Evolutionary conservation across 2,329 filamentous ascomycete species (phyloP), one percentile per base, ranked within the genome.

Genomic region (Ophiostoma ulmi): DNA sequence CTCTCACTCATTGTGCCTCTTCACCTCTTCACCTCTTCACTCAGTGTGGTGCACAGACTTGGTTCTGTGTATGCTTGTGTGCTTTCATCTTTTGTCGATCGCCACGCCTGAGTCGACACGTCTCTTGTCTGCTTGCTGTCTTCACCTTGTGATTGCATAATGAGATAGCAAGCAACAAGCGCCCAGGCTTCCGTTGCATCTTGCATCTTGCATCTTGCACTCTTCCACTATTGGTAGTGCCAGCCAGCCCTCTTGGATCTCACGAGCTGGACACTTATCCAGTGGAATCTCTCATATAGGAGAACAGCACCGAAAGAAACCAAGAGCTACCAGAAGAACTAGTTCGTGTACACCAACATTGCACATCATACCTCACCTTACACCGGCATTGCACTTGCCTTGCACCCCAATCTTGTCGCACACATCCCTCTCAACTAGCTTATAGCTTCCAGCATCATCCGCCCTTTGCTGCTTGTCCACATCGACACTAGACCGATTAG

Each of bases 81-180:
- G 20, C 38, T 22, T 39, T n/a, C 61, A n/a, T 17, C 17, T 2
- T 20, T 64, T 17, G 61, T 38, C 61, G 61, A 39, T 38, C n/a
- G 35, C 11, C 61, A 65, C 20, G 20, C 39, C 31, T 65, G 36
- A 39, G 36, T 22, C n/a, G 63, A 65, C 36, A 65, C 63, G 58
- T 36, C 58, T 63, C 61, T 61, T 58, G 61, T 31, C 52, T 26
- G 55, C 36, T 48, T 39, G 5, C 22, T 39, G 13, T 69, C 22
- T 67, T 69, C 61, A 69, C 67, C 67, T 58, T 58, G 67, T 22
- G 35, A 67, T 69, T 64, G 22, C 67, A 67, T 67, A 67, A 66
- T 48, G 44, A 55, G 41, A 71, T 48, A 55, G 39, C 58, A 35
- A 35, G 31, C 55, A 20, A 58, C 52, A 8, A 58, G 11, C 64